Base-by-base conservation (phyloP, 2,329 filamentous ascomycete genomes). In the Xylariaceae sp. region DNA sequence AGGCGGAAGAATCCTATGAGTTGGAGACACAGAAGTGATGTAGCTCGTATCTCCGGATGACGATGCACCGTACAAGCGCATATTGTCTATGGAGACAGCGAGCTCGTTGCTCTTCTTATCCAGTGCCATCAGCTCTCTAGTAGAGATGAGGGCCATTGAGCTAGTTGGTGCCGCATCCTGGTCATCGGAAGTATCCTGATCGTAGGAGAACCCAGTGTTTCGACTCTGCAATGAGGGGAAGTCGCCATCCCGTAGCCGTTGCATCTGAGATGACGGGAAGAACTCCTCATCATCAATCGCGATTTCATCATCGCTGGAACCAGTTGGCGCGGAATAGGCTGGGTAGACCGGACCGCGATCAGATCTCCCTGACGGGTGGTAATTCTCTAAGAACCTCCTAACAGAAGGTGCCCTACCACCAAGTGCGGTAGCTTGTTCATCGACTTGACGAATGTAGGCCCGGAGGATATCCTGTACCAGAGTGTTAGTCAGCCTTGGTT, bases 361-460 rank as follows among this genome's bases (percentile, higher is more conserved):
- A 32, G 53, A 52, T 38, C 65, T 61, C 24, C 65, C 62, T 30
- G 32, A 31, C 11, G 53, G 43, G 9, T 47, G 31, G 35, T 59
- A 56, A 15, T 47, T 40, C 47, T 72, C 70, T n/a, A 79, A 63
- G 8, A 78, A 62, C 1, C 74, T 71, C 38, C 73, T 68, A 11
- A 75, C 66, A 2, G 71, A 71, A 3, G 73, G 71, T 9, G 67
- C 67, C 23, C 61, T 57, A 17, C 66, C 67, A 15, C 63, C 66
- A 27, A 65, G 64, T 9, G 61, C 54, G n/a, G 59, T 56, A 24
- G 64, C 63, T 38, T 70, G 64, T 28, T 73, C 68, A 46, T 78
- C 72, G 44, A 81, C 67, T 51, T 77, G 71, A 24, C 73, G 72
- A 29, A 81, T 78, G 51, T 81, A 80, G 14, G 76, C 74, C 44